These are phyloP conservation scores for Aspergillus nanangensis DNA, from an alignment of 495 filamentous ascomycete genomes.

Conservation along the genomic window DNA sequence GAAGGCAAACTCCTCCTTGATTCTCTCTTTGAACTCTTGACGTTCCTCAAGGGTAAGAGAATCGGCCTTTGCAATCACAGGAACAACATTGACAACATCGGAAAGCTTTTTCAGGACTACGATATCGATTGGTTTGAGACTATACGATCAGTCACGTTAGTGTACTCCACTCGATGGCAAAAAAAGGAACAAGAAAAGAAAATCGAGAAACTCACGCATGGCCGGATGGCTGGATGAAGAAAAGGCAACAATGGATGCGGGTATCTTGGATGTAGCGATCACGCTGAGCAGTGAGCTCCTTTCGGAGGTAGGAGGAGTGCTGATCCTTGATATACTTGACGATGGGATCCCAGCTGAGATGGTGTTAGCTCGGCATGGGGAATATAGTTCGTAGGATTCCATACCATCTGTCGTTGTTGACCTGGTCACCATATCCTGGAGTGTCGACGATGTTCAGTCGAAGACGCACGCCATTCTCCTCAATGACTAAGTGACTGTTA, in stretches of 20 bases:
- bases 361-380: constrained; percentile 26
- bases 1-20: constrained; percentile 99
- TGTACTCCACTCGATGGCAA: too few relatives aligned
- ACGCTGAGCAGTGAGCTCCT: constrained; percentile 99
- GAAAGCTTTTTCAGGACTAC: constrained; percentile 98
- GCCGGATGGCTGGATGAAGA: constrained; percentile 98
- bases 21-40: constrained; percentile 93
- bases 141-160: too few relatives aligned
- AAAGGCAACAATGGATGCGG: constrained; percentile 98
- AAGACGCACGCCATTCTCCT: constrained; percentile 87
- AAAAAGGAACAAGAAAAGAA: too few relatives aligned
- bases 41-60: constrained; percentile 95
- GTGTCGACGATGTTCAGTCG: constrained; percentile 78
- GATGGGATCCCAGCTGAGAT: constrained; percentile 76
- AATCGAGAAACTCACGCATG: too few relatives aligned
- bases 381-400: too few relatives aligned
- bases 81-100: constrained; percentile 98
- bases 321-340: constrained; percentile 99
- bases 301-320: constrained; percentile 98
- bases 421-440: constrained; percentile 74
- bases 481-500: constrained; percentile 65
- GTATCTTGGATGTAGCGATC: constrained; percentile 99
- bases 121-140: constrained; percentile 96
- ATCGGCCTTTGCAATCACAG: constrained; percentile 97
- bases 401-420: constrained; percentile 81